Evolutionary conservation across 1,139 yeast genomes (phyloP).

Genomic region (Debaryomyces sp.): DNA sequence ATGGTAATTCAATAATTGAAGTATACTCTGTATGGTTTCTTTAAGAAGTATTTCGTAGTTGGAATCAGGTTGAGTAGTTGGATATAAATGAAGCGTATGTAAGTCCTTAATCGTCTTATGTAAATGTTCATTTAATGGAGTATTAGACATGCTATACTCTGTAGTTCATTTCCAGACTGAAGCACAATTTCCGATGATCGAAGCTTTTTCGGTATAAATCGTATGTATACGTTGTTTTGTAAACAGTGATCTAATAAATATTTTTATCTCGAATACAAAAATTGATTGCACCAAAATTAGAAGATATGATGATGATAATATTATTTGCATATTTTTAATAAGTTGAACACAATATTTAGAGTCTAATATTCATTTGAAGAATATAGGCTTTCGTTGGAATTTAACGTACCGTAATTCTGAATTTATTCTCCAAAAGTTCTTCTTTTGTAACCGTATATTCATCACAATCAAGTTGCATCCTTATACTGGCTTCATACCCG

Average conservation of each 20-base stretch:
- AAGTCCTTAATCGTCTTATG: constrained; percentile 26
- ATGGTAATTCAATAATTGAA: constrained; percentile 20
- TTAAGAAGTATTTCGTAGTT: constrained; percentile 21
- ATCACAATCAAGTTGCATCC: constrained; percentile 10
- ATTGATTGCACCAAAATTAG: neutral
- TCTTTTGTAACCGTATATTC: neutral
- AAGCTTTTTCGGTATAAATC: neutral
- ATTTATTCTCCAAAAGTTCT: neutral
- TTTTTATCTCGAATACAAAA: neutral
- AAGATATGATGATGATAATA: neutral
- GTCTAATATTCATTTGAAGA: neutral
- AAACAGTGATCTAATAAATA: neutral
- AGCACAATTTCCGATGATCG: neutral
- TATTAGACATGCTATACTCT: constrained; percentile 11
- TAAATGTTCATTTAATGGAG: constrained; percentile 20
- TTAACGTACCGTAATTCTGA: neutral
- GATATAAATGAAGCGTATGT: constrained; percentile 21
- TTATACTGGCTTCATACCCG: constrained; percentile 8
- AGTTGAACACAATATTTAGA: neutral
- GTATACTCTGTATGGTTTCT: constrained; percentile 16
- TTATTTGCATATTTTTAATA: neutral
- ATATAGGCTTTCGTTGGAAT: neutral
- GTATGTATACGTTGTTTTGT: neutral
- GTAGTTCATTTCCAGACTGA: neutral
- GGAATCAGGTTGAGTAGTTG: constrained; percentile 8